phyloP scores from a whole-genome alignment of 139 green algal genomes.

The Chlamydomonas sphaeroides region DNA sequence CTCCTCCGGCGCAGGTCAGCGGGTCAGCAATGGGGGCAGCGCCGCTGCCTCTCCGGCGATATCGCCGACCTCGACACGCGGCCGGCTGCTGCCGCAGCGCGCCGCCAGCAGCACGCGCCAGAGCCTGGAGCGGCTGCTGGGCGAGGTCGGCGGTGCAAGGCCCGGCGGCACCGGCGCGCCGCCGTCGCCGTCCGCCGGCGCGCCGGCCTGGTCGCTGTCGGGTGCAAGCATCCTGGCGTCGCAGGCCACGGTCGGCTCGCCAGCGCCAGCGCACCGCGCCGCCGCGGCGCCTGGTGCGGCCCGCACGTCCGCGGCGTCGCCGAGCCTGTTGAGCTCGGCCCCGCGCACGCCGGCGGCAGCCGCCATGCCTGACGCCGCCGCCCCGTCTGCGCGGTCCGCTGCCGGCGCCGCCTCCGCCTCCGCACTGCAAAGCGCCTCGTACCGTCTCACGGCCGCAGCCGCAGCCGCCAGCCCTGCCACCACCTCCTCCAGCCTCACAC shows the following conservation, averaged over 20 bases:
- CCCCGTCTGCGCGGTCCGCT: too few relatives aligned
- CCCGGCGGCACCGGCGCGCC: too few relatives aligned
- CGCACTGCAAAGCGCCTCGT: neutral
- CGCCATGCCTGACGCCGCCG: too few relatives aligned
- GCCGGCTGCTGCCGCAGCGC: neutral
- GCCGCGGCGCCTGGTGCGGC: too few relatives aligned
- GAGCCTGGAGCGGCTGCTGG: constrained; percentile 14
- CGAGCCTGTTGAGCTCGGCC: neutral
- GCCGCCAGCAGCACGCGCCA: neutral
- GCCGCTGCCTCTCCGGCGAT: neutral
- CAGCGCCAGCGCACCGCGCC: too few relatives aligned
- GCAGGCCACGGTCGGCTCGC: too few relatives aligned
- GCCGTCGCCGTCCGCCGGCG: neutral
- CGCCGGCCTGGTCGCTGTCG: too few relatives aligned
- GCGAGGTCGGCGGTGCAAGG: neutral
- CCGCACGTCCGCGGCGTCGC: too few relatives aligned
- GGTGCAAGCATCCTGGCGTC: too few relatives aligned
- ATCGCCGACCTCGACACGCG: neutral
- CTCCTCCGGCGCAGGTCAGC: too few relatives aligned
- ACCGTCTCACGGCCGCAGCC: neutral
- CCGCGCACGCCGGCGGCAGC: neutral
- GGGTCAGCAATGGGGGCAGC: neutral
- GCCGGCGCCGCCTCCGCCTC: neutral
- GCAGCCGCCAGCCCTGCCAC: too few relatives aligned
- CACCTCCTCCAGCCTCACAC: too few relatives aligned